Percentiles rank a stretch among this genome's conserved stretches.
These are phyloP conservation scores for Mycothermus thermophilus DNA, from an alignment of 495 filamentous ascomycete species.

Conservation along the genomic window DNA sequence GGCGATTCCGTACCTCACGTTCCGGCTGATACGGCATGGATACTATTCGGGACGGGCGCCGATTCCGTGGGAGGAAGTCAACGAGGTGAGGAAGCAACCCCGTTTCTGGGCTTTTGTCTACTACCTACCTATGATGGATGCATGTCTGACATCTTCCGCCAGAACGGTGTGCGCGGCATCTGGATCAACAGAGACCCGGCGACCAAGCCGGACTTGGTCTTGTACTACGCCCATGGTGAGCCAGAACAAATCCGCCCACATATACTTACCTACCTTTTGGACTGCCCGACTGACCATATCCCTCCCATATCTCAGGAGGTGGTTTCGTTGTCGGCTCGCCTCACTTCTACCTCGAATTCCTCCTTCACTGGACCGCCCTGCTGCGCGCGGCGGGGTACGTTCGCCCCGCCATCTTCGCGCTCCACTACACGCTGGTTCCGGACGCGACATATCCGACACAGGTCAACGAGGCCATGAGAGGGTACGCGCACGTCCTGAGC, in stretches of 20 bases:
- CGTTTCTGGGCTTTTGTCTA: not conserved
- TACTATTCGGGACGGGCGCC: slow-evolving; percentile 43
- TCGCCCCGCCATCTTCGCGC: slow-evolving; percentile 63
- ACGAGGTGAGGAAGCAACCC: slow-evolving; percentile 24
- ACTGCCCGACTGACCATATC: not conserved
- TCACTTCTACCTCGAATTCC: slow-evolving; percentile 72
- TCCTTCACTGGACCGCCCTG: slow-evolving; percentile 48
- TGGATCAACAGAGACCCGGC: slow-evolving; percentile 43
- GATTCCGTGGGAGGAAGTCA: slow-evolving; percentile 46
- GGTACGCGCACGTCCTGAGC: slow-evolving; percentile 53
- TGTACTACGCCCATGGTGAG: slow-evolving; percentile 63
- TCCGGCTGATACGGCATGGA: slow-evolving; percentile 62
- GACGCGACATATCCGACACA: slow-evolving; percentile 56
- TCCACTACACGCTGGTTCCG: slow-evolving; percentile 71
- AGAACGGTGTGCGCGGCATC: slow-evolving; percentile 38
- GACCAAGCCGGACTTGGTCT: slow-evolving; percentile 47
- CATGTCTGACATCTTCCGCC: no score
- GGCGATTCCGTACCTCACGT: slow-evolving; percentile 55
- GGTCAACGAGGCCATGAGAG: slow-evolving; percentile 47
- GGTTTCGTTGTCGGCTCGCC: slow-evolving; percentile 65
- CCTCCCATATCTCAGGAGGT: slow-evolving; percentile 42
- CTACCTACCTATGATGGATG: slow-evolving; percentile 15
- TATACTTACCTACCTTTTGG: no score
- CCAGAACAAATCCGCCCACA: not conserved
- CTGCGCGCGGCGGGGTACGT: slow-evolving; percentile 44